These are phyloP conservation scores for Pulicaria dysenterica DNA, from an alignment of 129 eudicot genomes.

Conservation along the genomic window DNA sequence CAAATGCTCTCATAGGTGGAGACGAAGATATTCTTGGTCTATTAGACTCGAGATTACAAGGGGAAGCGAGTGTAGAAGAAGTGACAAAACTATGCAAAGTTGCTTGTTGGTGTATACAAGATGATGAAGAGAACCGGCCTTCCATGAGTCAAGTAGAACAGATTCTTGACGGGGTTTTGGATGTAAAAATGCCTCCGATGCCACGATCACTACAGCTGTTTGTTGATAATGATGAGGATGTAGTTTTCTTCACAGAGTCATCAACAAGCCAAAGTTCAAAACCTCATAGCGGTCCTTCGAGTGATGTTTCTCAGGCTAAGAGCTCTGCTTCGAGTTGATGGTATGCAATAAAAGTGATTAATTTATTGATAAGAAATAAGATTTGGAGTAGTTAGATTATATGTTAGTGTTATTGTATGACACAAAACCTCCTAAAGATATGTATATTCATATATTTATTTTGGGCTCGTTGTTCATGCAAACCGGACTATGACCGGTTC, in stretches of 20 bases:
- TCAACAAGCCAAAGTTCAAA: slow-evolving; percentile 40
- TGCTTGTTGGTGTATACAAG: slow-evolving; percentile 88
- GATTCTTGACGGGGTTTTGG: slow-evolving; percentile 70
- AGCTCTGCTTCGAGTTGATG: slow-evolving; percentile 19
- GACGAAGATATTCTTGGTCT: slow-evolving; percentile 59
- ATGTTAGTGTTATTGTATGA: too few species aligned
- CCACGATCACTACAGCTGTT: slow-evolving; percentile 51
- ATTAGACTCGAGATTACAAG: slow-evolving; percentile 50
- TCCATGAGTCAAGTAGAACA: slow-evolving; percentile 75
- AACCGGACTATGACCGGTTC: too few species aligned
- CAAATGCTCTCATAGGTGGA: slow-evolving; percentile 39
- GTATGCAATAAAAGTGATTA: not conserved
- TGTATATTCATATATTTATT: too few species aligned
- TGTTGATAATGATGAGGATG: slow-evolving; percentile 33
- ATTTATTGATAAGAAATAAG: too few species aligned
- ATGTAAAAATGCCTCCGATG: slow-evolving; percentile 65
- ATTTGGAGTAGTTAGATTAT: too few species aligned
- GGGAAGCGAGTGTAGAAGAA: slow-evolving; percentile 51
- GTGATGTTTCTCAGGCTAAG: slow-evolving; percentile 36
- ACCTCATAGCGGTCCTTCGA: slow-evolving; percentile 30
- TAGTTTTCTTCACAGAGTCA: slow-evolving; percentile 49
- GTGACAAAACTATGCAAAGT: slow-evolving; percentile 53
- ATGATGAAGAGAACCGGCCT: slow-evolving; percentile 63
- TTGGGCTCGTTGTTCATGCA: too few species aligned
- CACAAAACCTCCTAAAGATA: too few species aligned